These are phyloP conservation scores for Skeletonema potamos DNA, from an alignment of 108 stramenopile species.

Conservation along the genomic window DNA sequence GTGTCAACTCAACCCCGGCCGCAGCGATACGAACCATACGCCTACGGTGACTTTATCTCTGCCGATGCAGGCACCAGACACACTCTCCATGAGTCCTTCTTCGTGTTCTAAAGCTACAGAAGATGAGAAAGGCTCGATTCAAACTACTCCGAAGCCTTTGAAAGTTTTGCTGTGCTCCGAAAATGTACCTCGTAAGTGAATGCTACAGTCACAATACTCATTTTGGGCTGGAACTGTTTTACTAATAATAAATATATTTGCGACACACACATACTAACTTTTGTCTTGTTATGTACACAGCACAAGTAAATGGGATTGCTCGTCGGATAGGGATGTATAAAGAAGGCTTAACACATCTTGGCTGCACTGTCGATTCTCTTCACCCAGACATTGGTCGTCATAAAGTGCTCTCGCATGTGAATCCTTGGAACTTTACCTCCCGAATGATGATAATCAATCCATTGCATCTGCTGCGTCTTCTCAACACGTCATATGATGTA, in stretches of 20 bases:
- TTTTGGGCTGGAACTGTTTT: not conserved
- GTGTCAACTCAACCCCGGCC: not conserved
- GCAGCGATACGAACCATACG: not conserved
- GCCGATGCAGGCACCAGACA: not conserved
- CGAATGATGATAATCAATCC: slow-evolving; percentile 55
- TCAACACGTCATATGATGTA: slow-evolving; percentile 41
- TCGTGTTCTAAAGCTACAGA: not conserved
- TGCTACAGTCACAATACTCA: too few relatives aligned
- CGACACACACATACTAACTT: not conserved
- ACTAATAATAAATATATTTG: not conserved
- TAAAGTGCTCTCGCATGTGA: slow-evolving; percentile 40
- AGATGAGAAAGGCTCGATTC: not conserved
- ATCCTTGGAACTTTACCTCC: slow-evolving; percentile 59
- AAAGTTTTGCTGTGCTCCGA: slow-evolving; percentile 37
- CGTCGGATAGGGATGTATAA: slow-evolving; percentile 48
- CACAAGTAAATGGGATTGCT: slow-evolving; percentile 64
- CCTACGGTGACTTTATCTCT: not conserved
- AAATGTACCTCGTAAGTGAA: slow-evolving; percentile 32
- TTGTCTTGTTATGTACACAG: not conserved
- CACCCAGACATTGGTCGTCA: slow-evolving; percentile 37
- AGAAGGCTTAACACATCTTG: slow-evolving; percentile 40
- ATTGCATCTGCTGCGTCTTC: slow-evolving; percentile 16
- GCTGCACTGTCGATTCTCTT: slow-evolving; percentile 50
- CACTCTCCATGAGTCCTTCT: not conserved
- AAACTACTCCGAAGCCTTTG: not conserved